phyloP scores from a whole-genome alignment of 768 basidiomycete genomes.

The Tylopilus plumbeoviolaceoides region DNA sequence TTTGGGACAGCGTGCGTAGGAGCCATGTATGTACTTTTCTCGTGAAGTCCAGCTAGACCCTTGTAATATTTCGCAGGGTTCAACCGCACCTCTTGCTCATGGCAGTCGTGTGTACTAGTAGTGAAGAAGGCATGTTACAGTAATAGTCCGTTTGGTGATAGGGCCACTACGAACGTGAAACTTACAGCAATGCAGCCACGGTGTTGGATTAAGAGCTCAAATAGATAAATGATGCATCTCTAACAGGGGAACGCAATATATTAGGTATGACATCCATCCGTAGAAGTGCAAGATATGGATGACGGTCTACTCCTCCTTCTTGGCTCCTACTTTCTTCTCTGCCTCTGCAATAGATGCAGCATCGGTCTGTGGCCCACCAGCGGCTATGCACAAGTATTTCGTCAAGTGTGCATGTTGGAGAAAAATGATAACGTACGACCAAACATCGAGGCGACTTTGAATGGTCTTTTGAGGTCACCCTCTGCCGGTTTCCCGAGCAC shows the following conservation, averaged over 20 bases:
- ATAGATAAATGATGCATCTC: conserved; percentile 10
- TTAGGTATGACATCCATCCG: conserved; percentile 17
- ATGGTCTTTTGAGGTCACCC: conserved; percentile 88
- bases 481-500: conserved; percentile 73
- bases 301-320: conserved; percentile 66
- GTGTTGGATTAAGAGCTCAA: not conserved
- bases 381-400: conserved; percentile 30
- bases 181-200: not conserved
- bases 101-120: too few relatives aligned
- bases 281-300: conserved; percentile 15
- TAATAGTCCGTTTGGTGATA: too few relatives aligned
- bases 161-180: too few relatives aligned
- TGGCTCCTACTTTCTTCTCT: conserved; percentile 76
- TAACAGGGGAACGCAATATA: not conserved
- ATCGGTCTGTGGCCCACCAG: conserved; percentile 77
- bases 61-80: too few relatives aligned
- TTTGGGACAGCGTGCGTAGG: too few relatives aligned
- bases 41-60: too few relatives aligned
- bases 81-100: too few relatives aligned
- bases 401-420: not conserved
- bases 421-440: conserved; percentile 45
- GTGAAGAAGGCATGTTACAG: too few relatives aligned
- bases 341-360: conserved; percentile 84
- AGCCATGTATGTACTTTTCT: too few relatives aligned
- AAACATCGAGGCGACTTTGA: conserved; percentile 73